Conservation (phyloP, 2,329 filamentous ascomycete genomes). For the Neocatenulostroma microsporum region DNA sequence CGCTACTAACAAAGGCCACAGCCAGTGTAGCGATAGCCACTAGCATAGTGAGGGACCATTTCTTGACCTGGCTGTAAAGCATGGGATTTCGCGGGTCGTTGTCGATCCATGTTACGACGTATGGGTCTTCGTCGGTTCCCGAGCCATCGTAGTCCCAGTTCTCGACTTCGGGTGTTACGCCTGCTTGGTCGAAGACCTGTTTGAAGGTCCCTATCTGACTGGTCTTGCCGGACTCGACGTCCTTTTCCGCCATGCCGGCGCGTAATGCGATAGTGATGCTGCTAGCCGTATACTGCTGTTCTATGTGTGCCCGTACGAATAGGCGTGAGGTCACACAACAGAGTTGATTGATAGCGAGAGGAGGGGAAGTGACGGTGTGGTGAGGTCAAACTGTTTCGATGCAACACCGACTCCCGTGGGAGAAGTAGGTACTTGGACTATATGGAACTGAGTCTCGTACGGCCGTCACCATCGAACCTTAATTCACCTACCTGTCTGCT, state of each 20-base stretch:
- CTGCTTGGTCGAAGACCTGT: constrained; percentile 27
- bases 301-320: too few relatives aligned
- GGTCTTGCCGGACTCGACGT: constrained; percentile 25
- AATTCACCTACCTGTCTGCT: too few relatives aligned
- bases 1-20: constrained; percentile 62
- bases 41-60: constrained; percentile 58
- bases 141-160: constrained; percentile 28
- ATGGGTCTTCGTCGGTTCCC: constrained; percentile 61
- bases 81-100: constrained; percentile 61
- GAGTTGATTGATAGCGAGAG: too few relatives aligned
- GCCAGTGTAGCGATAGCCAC: constrained; percentile 60
- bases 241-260: constrained; percentile 22
- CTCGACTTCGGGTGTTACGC: constrained; percentile 29
- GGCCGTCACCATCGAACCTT: too few relatives aligned
- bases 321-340: too few relatives aligned
- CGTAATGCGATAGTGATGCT: too few relatives aligned
- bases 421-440: too few relatives aligned
- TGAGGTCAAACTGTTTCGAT: too few relatives aligned
- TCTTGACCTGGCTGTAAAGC: constrained; percentile 48
- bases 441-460: too few relatives aligned
- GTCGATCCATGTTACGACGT: constrained; percentile 57
- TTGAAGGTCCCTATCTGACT: constrained; percentile 22
- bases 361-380: too few relatives aligned
- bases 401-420: too few relatives aligned
- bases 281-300: too few relatives aligned